A percentile compares a stretch with the other conserved stretches of the same genome.
Evolutionary conservation across 768 basidiomycete genomes (phyloP).

Genomic region (Leccinum olivaceopallidum): DNA sequence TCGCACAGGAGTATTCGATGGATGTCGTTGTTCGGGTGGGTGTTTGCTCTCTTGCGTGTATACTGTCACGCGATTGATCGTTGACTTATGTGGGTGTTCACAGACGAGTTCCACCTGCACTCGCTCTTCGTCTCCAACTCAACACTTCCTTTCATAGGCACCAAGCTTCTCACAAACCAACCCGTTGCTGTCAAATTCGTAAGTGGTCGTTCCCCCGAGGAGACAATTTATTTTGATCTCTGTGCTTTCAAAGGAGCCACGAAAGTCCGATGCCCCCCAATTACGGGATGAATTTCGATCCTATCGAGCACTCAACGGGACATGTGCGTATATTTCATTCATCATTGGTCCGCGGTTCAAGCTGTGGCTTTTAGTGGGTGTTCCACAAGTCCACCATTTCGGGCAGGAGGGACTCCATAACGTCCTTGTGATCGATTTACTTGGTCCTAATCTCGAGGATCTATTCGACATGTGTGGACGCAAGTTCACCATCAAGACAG

Average conservation of each 20-base stretch:
- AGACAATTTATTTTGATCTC: slow-evolving; percentile 16
- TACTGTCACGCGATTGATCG: too few relatives aligned
- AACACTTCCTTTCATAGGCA: slow-evolving; percentile 49
- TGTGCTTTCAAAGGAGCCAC: slow-evolving; percentile 65
- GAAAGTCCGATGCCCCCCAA: slow-evolving; percentile 98
- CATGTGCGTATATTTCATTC: slow-evolving; percentile 54
- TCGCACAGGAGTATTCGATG: too few relatives aligned
- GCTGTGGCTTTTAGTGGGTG: slow-evolving; percentile 62
- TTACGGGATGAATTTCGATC: slow-evolving; percentile 96
- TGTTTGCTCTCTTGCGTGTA: too few relatives aligned
- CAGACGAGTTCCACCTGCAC: too few relatives aligned
- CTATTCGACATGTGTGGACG: slow-evolving; percentile 99
- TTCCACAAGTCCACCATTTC: slow-evolving; percentile 98
- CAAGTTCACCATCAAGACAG: slow-evolving; percentile 97
- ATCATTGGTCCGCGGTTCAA: slow-evolving; percentile 16
- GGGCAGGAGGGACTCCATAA: slow-evolving; percentile 99
- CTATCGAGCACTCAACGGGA: slow-evolving; percentile 92
- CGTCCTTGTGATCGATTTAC: slow-evolving; percentile 88
- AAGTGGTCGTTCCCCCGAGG: slow-evolving; percentile 33
- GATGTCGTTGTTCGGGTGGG: too few relatives aligned
- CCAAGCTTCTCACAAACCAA: slow-evolving; percentile 78
- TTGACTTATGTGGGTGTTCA: too few relatives aligned
- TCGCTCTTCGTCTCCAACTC: slow-evolving; percentile 9
- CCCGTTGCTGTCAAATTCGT: slow-evolving; percentile 99
- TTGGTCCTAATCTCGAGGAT: slow-evolving; percentile 98